These are phyloP conservation scores for Anethum foeniculum DNA, from an alignment of 140 eudicot genomes.

Conservation along the genomic window DNA sequence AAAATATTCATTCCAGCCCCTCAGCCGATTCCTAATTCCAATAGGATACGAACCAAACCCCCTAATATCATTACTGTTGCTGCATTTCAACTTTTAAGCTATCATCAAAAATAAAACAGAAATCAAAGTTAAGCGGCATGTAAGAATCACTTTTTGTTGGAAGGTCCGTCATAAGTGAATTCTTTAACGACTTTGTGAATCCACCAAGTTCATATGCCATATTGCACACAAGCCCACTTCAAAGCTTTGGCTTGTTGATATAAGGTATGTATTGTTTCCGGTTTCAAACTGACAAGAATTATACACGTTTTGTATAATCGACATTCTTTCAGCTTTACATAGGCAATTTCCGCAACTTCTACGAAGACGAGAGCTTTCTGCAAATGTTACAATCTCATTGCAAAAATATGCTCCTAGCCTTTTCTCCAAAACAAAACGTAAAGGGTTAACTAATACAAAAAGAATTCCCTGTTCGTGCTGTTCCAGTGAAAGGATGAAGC, in stretches of 20 bases:
- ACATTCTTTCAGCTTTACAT: conserved; percentile 5
- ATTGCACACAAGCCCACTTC: neutral
- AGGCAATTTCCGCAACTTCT: neutral
- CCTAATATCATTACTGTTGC: no score
- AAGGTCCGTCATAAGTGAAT: no score
- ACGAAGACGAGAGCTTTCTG: neutral
- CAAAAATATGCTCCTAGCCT: conserved; percentile 3
- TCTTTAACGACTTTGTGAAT: no score
- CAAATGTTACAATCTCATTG: conserved; percentile 3
- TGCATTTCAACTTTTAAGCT: no score
- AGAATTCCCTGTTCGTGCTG: conserved; percentile 13
- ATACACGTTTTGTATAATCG: conserved; percentile 6
- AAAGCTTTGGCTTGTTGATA: neutral
- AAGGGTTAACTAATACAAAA: neutral
- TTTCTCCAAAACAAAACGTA: neutral
- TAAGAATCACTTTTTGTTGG: no score
- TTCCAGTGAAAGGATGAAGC: conserved; percentile 11
- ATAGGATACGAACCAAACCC: no score
- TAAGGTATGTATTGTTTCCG: neutral
- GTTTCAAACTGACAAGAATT: neutral
- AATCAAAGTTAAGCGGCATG: no score
- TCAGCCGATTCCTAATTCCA: no score
- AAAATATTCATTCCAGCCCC: no score
- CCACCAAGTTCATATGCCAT: neutral
- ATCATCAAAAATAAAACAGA: no score